phyloP scores from a whole-genome alignment of 23 red algal species.

The Gracilaria domingensis region DNA sequence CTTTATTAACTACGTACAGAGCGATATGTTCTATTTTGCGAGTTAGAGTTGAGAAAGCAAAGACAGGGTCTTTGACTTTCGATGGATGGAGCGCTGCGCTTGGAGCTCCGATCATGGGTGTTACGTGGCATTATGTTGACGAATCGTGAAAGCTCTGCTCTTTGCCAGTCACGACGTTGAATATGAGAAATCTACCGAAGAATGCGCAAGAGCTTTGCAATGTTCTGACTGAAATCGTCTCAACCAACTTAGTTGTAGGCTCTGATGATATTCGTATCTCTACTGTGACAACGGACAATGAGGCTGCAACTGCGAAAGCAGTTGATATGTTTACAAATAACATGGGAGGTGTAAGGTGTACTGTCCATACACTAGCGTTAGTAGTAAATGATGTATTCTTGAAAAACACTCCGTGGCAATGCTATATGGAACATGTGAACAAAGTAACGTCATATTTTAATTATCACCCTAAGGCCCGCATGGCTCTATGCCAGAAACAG shows the following conservation, averaged over 20 bases:
- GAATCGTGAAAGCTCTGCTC: background rate
- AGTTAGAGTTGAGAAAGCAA: too few species aligned
- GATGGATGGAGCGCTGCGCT: conserved; percentile 5
- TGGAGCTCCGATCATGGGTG: background rate
- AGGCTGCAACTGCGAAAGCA: background rate
- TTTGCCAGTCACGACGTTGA: background rate
- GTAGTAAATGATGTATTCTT: background rate
- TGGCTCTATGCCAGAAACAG: background rate
- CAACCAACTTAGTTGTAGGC: background rate
- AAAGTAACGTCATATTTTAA: background rate
- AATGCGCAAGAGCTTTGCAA: background rate
- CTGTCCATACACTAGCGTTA: background rate
- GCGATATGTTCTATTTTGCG: too few species aligned
- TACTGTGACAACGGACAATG: background rate
- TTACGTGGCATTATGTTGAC: conserved; percentile 1
- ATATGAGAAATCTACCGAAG: background rate
- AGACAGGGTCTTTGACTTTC: background rate
- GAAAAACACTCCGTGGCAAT: background rate
- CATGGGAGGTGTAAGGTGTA: background rate
- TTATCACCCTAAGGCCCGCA: background rate
- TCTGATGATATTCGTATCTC: background rate
- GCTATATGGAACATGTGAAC: background rate
- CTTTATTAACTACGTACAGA: too few species aligned
- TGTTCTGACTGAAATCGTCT: background rate
- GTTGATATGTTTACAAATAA: background rate